Base-by-base conservation (phyloP, 495 filamentous ascomycete genomes). In the Chaetomium tenue region DNA sequence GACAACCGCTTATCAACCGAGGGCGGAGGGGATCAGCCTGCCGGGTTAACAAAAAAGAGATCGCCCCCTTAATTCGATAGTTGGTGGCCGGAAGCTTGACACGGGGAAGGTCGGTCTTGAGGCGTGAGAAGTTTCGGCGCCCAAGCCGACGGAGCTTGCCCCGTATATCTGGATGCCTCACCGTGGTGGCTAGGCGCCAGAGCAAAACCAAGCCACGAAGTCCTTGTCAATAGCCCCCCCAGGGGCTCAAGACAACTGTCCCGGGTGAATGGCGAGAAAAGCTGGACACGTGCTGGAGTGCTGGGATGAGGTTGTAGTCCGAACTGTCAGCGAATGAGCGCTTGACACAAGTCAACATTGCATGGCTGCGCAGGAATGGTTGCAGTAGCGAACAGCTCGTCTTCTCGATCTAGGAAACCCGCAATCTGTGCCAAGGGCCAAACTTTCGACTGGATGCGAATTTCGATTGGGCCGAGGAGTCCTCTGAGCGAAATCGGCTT, bases 331-430 rank as follows among this genome's bases (percentile, higher is more conserved):
- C 72, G 72, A 75, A 75, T 75, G 64, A 66, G 60, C 57, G 64
- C 30, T 66, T 75, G 72, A 73, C 72, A 75, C 72, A 75, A 73
- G 65, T 65, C 71, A 72, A 62, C 61, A 69, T 66, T 25, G 68
- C 58, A 60, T 55, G 63, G 63, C 28, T 0, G 56, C 28, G 63
- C 63, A 65, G 37, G 25, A 47, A 53, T 65, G 66, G 69, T 55
- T 71, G 60, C 56, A 64, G 59, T 40, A 68, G 63, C 65, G 63
- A 71, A 67, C 56, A 66, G 52, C 61, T 61, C 52, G 46, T 65
- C 59, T 58, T 55, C 58, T 60, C 59, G 57, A 58, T 64, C 46
- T 39, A 66, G 64, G 65, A 58, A 71, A 63, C 48, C 42, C 58
- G 39, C 48, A 63, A 50, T 58, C 56, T 62, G 57, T 44, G 64